A percentile compares a stretch with the other conserved stretches of the same genome.
Conservation (phyloP, 768 basidiomycete genomes). For the Russula vinacea region DNA sequence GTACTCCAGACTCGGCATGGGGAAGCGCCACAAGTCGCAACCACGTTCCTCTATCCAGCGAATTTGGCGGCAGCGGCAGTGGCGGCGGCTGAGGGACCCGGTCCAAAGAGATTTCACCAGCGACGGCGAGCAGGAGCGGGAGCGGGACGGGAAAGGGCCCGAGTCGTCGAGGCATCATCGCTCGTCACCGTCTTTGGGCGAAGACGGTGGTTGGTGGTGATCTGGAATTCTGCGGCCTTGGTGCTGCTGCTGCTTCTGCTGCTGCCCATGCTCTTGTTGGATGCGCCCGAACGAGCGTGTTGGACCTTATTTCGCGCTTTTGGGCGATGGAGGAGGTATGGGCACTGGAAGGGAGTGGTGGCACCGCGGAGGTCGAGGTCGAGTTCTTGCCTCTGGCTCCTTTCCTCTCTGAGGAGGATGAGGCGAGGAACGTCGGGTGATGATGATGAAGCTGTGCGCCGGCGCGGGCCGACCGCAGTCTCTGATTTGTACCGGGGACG, state of each 20-base stretch:
- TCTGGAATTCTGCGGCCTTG: background rate
- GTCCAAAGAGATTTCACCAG: background rate
- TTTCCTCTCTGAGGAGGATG: background rate
- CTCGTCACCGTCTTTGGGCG: background rate
- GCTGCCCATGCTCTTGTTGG: background rate
- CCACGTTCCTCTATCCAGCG: background rate
- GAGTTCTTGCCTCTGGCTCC: background rate
- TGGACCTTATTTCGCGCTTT: background rate
- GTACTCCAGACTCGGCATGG: background rate
- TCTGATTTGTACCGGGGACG: constrained; percentile 1
- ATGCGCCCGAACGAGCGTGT: background rate
- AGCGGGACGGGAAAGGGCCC: background rate
- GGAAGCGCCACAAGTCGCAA: background rate
- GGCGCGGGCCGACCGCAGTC: background rate
- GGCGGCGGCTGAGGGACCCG: background rate
- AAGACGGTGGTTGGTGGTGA: background rate
- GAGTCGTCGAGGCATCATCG: background rate
- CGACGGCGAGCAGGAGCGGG: background rate
- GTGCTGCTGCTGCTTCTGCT: background rate
- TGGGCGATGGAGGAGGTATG: background rate
- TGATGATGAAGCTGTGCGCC: too few relatives aligned
- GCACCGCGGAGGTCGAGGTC: too few relatives aligned
- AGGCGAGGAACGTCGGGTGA: background rate
- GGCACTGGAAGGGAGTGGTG: background rate
- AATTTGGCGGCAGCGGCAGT: background rate